Evolutionary conservation across 23 red algal genomes (phyloP).

Genomic region (Chondrus crispus): DNA sequence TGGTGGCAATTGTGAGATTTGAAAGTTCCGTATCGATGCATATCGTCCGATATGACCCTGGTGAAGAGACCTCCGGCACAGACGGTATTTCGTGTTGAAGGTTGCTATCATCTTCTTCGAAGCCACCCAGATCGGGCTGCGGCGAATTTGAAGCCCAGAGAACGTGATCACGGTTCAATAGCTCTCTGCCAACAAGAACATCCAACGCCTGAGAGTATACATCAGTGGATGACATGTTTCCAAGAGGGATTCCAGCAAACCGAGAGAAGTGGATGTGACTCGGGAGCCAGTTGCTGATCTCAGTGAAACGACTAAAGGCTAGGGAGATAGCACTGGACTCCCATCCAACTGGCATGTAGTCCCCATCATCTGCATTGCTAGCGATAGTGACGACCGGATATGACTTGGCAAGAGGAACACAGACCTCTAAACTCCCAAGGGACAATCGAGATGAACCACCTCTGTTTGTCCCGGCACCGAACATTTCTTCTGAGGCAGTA

Average conservation of each 20-base stretch:
- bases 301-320: slow-evolving; percentile 33
- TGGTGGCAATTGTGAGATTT: slow-evolving; percentile 59
- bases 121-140: slow-evolving; percentile 50
- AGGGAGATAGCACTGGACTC: slow-evolving; percentile 34
- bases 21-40: slow-evolving; percentile 75
- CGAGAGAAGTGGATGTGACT: slow-evolving; percentile 40
- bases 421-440: slow-evolving; percentile 31
- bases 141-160: slow-evolving; percentile 46
- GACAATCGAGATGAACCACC: neutral
- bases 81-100: slow-evolving; percentile 46
- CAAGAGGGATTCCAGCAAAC: slow-evolving; percentile 75
- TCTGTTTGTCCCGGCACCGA: neutral
- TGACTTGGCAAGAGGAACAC: slow-evolving; percentile 15
- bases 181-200: slow-evolving; percentile 50
- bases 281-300: slow-evolving; percentile 34
- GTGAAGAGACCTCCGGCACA: slow-evolving; percentile 45
- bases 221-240: slow-evolving; percentile 65
- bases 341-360: slow-evolving; percentile 75
- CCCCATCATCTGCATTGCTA: slow-evolving; percentile 42
- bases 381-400: slow-evolving; percentile 66
- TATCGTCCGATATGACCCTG: slow-evolving; percentile 72
- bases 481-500: slow-evolving; percentile 7
- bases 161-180: slow-evolving; percentile 64
- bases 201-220: slow-evolving; percentile 67
- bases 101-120: slow-evolving; percentile 70